phyloP scores from a whole-genome alignment of 2,329 filamentous ascomycete genomes.

The Capronia epimyces region DNA sequence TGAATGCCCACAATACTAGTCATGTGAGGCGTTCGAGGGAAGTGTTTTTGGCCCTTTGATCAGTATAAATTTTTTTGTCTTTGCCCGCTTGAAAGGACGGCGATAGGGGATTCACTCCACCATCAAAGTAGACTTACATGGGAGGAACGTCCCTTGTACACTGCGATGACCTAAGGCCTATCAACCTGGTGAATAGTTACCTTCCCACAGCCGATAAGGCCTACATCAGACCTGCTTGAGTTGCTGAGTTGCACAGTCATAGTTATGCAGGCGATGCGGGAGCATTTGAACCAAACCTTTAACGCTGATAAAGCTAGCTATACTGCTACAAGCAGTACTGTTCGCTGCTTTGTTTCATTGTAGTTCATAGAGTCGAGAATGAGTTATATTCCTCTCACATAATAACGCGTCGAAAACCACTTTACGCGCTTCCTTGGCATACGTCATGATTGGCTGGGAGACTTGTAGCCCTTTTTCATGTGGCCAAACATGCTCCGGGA shows the following conservation, averaged over 20 bases:
- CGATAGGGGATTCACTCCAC: not conserved
- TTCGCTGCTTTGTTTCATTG: not conserved
- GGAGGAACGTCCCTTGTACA: too few species aligned
- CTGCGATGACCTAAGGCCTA: too few species aligned
- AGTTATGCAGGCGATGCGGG: too few species aligned
- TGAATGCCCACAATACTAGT: not conserved
- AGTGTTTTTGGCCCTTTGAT: not conserved
- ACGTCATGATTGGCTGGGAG: constrained; percentile 8
- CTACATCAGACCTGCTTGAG: too few species aligned
- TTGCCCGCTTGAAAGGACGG: not conserved
- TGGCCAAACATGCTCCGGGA: not conserved
- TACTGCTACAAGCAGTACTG: too few species aligned
- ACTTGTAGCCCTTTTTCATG: not conserved
- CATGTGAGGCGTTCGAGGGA: not conserved
- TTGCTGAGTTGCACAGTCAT: too few species aligned
- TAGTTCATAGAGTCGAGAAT: not conserved
- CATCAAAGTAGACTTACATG: too few species aligned
- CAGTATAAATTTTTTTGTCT: not conserved
- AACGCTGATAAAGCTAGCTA: too few species aligned
- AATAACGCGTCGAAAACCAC: constrained; percentile 10
- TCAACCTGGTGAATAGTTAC: too few species aligned
- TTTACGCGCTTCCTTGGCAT: constrained; percentile 7
- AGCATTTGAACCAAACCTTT: too few species aligned
- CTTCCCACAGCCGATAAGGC: too few species aligned
- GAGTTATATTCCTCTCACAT: not conserved